phyloP scores from a whole-genome alignment of 257 asterid genomes.

The Fraxinus cuspidata region DNA sequence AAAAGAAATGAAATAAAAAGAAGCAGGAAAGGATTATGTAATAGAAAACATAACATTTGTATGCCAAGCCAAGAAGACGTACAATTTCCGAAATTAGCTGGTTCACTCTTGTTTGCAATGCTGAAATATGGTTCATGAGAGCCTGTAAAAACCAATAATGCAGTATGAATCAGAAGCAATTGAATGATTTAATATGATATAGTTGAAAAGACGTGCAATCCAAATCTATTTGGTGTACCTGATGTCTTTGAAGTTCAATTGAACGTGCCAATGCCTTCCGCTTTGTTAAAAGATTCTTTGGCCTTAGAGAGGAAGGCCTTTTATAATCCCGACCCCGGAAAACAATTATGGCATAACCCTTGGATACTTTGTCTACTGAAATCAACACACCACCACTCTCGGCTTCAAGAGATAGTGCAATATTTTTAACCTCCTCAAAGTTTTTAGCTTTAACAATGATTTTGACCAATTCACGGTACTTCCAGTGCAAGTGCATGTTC shows the following conservation, averaged over 20 bases:
- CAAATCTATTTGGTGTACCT: slow-evolving; percentile 47
- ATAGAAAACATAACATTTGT: background rate
- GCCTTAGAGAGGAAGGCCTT: slow-evolving; percentile 74
- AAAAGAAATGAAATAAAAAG: background rate
- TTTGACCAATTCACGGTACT: slow-evolving; percentile 86
- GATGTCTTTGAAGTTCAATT: slow-evolving; percentile 88
- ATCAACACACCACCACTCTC: slow-evolving; percentile 96
- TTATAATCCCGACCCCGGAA: slow-evolving; percentile 85
- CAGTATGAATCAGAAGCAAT: slow-evolving; percentile 20
- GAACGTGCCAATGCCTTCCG: slow-evolving; percentile 97
- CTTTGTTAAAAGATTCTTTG: slow-evolving; percentile 87
- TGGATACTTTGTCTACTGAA: slow-evolving; percentile 88
- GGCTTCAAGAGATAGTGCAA: slow-evolving; percentile 88
- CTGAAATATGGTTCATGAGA: slow-evolving; percentile 60
- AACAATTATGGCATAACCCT: slow-evolving; percentile 88
- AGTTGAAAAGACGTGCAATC: background rate
- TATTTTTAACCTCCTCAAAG: slow-evolving; percentile 70
- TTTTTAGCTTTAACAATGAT: slow-evolving; percentile 76
- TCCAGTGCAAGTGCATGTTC: slow-evolving; percentile 99
- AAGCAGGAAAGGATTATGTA: background rate
- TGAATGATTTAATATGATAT: background rate
- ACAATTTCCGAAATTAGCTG: slow-evolving; percentile 74
- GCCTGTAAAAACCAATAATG: slow-evolving; percentile 51
- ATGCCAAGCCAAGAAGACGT: slow-evolving; percentile 29
- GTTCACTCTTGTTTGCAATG: slow-evolving; percentile 56